A percentile compares a stretch with the other conserved stretches of the same genome.
These are phyloP conservation scores for Papilionanthe hybrid DNA, from an alignment of 116 monocot species.

Conservation along the genomic window DNA sequence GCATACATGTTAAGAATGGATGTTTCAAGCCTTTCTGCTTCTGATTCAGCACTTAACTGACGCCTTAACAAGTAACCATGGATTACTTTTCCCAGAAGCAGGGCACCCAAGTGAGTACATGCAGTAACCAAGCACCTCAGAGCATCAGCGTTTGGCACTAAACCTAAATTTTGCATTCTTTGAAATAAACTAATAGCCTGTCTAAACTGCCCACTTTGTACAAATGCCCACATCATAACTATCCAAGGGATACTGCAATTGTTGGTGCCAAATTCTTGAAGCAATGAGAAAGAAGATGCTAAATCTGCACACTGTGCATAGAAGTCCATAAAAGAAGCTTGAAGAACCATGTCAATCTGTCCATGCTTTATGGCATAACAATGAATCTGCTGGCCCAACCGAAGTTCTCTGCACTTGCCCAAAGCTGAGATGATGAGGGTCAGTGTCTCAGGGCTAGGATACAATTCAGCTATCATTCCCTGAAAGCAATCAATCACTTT, in stretches of 20 bases:
- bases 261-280: conserved; percentile 18
- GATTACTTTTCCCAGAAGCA: conserved; percentile 24
- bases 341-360: conserved; percentile 20
- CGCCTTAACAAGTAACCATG: conserved; percentile 38
- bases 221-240: conserved; percentile 32
- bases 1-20: conserved; percentile 47
- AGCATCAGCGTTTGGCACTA: conserved; percentile 13
- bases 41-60: neutral
- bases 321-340: conserved; percentile 29
- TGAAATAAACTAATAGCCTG: conserved; percentile 23
- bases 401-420: conserved; percentile 18
- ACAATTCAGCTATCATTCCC: conserved; percentile 19
- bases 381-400: conserved; percentile 32
- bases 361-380: conserved; percentile 27
- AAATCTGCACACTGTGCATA: conserved; percentile 40
- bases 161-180: conserved; percentile 16
- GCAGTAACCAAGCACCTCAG: conserved; percentile 22
- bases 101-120: conserved; percentile 19
- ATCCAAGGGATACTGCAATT: conserved; percentile 13
- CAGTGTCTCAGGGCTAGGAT: conserved; percentile 30
- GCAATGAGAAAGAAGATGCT: conserved; percentile 14
- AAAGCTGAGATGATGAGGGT: conserved; percentile 32
- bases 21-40: conserved; percentile 13
- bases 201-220: conserved; percentile 21
- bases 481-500: conserved; percentile 22